These are phyloP conservation scores for Cordyceps tenuipes DNA, from an alignment of 2,329 filamentous ascomycete genomes.

Conservation along the genomic window DNA sequence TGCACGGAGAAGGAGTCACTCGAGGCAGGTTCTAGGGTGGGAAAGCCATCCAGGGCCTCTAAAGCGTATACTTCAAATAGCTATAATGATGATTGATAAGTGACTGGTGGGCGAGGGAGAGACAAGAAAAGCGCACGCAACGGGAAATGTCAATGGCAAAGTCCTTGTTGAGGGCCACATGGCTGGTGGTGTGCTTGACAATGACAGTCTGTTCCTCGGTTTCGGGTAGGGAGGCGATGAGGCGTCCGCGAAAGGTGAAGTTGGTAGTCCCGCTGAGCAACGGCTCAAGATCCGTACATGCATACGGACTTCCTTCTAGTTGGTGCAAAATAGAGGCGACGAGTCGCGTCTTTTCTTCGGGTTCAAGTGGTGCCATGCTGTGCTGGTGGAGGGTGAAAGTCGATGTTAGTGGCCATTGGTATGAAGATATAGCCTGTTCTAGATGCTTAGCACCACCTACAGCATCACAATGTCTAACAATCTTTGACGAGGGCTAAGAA, in stretches of 20 bases:
- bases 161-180: not conserved
- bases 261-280: not conserved
- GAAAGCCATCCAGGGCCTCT: not conserved
- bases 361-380: not conserved
- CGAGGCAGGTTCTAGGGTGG: not conserved
- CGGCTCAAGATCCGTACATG: not conserved
- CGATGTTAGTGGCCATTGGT: not conserved
- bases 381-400: not conserved
- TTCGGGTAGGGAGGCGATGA: not conserved
- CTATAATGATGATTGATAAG: not conserved
- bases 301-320: not conserved
- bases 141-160: not conserved
- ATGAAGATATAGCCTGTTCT: not conserved
- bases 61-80: not conserved
- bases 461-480: too few relatives aligned
- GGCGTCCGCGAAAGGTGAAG: not conserved
- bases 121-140: not conserved
- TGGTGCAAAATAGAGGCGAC: not conserved
- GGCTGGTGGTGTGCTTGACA: not conserved
- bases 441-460: not conserved
- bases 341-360: not conserved
- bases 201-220: not conserved
- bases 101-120: not conserved
- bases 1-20: not conserved
- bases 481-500: too few relatives aligned